A percentile compares a stretch with the other conserved stretches of the same genome.
phyloP scores from a whole-genome alignment of 768 basidiomycete species.

The Mycena olivaceomarginata region DNA sequence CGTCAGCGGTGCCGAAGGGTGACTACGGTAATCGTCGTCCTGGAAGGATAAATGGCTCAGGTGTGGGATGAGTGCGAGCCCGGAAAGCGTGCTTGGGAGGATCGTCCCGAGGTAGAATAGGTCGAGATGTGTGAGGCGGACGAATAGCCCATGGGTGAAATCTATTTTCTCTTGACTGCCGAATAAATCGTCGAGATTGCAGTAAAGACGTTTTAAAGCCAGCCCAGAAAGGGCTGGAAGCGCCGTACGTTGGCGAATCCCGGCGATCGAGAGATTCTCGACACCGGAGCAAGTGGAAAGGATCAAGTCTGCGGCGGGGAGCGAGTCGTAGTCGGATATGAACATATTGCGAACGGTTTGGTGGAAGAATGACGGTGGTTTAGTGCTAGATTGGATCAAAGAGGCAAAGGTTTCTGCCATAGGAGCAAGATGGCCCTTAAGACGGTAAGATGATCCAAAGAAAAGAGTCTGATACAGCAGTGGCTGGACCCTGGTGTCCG shows the following conservation, averaged over 20 bases:
- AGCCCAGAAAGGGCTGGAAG: neutral
- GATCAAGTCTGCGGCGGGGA: neutral
- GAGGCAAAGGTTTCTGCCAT: neutral
- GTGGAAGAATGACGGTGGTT: neutral
- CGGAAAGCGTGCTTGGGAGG: neutral
- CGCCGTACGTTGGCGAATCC: neutral
- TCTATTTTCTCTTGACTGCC: conserved; percentile 2
- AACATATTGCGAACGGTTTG: neutral
- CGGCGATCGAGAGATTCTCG: neutral
- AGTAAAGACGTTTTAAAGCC: neutral
- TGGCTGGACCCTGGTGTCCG: neutral
- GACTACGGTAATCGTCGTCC: neutral
- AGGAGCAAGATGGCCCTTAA: neutral
- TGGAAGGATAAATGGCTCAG: neutral
- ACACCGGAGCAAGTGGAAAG: neutral
- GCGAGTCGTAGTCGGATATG: neutral
- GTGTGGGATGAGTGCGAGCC: neutral
- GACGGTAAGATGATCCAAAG: neutral
- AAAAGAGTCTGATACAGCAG: neutral
- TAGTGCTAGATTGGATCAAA: neutral
- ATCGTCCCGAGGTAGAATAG: neutral
- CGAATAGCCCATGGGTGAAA: neutral
- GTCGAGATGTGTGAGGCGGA: neutral
- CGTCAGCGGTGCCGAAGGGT: neutral
- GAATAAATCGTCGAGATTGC: neutral